Evolutionary conservation across 1,139 yeast species (phyloP).

Genomic region (Blastobotrys serpentis): DNA sequence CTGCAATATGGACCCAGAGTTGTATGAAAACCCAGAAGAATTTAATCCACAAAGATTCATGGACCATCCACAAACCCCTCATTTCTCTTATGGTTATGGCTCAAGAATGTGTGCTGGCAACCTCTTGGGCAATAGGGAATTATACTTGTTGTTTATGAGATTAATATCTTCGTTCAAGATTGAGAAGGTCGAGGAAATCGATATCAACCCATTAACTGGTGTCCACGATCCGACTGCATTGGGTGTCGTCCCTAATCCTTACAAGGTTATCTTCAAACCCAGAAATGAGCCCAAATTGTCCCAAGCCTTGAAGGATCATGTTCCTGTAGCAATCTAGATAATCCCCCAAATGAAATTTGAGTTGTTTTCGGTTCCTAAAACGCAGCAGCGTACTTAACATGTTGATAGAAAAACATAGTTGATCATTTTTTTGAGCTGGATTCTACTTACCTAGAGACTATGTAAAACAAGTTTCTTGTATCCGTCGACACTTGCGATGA

Average conservation of each 20-base stretch:
- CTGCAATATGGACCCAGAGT: conserved; percentile 59
- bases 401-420: too few species aligned
- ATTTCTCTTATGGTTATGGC: conserved; percentile 67
- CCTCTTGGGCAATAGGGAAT: conserved; percentile 57
- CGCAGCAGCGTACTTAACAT: too few species aligned
- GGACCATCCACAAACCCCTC: conserved; percentile 39
- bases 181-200: conserved; percentile 19
- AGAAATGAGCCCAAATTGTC: conserved; percentile 19
- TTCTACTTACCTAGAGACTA: conserved; percentile 14
- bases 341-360: not conserved
- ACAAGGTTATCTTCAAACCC: conserved; percentile 25
- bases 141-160: conserved; percentile 49
- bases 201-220: conserved; percentile 28
- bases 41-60: conserved; percentile 63
- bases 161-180: conserved; percentile 44
- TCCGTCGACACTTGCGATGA: conserved; percentile 55
- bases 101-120: conserved; percentile 67
- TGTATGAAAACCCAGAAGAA: conserved; percentile 47
- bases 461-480: conserved; percentile 49
- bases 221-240: conserved; percentile 25
- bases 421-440: too few species aligned
- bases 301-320: conserved; percentile 11
- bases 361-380: too few species aligned
- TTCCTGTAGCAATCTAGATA: conserved; percentile 3
- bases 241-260: conserved; percentile 27